Base-by-base conservation (phyloP, 1,284 basidiomycete genomes). In the Puccinia coronata region DNA sequence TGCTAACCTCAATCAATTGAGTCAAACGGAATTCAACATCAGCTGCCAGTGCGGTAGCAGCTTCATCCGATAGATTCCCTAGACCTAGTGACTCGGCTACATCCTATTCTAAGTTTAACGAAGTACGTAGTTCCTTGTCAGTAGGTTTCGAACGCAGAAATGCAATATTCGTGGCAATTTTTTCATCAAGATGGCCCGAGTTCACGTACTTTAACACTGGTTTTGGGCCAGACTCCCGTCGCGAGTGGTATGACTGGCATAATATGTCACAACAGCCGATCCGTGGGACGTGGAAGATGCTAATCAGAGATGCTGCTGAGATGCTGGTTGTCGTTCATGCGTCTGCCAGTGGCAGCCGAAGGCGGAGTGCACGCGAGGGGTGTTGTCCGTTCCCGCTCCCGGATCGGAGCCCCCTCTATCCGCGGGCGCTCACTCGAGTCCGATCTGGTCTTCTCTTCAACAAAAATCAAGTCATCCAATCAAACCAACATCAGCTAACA, bases 1-100 rank as follows among this genome's bases (percentile, higher is more conserved):
- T 47, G 41, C 43, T 41, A 83, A 93, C 93, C 89, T 97, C 93
- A 82, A 96, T 90, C 63, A 96, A 91, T 86, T 96, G 93, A 86
- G 96, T 95, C 85, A 98, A 90, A 82, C 97, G 90, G 87, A 98
- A 98, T 86, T 99, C 96, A 59, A 98, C 94, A 88, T 99, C 97
- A 82, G 93, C 94, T 1, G 96, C 95, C 23, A 99, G 89, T 0
- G 93, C 90, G 25, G 91, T 91, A 1, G 95, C 92, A 16, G 98
- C 92, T 8, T 90, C 87, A 80, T 96, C 93, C 0, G 93, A 89
- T 61, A 99, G 87, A 65, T 88, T 91, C n/a, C 90, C 88, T 82
- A 98, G 91, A 70, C 92, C 92, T 41, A 98, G 87, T 0, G 92
- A 92, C 84, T 98, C 95, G 63, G 97, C 95, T 69, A 93, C 92